Evolutionary conservation across 306 rosid species (phyloP).

Genomic region (Coriaria nepalensis): DNA sequence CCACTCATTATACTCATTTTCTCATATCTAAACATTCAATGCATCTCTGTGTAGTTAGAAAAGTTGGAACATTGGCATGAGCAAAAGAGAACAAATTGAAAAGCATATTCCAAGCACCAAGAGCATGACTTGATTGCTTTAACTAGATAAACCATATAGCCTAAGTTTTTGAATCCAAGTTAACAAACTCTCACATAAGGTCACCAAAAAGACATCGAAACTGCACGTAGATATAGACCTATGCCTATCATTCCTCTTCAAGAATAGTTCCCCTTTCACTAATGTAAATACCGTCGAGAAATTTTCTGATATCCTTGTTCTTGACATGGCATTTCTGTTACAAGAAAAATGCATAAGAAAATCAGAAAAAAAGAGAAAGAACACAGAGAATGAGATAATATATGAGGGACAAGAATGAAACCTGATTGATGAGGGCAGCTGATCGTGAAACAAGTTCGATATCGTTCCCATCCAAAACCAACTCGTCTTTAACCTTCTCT

Average conservation of each 20-base stretch:
- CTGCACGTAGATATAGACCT: too few relatives aligned
- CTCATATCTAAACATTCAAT: too few relatives aligned
- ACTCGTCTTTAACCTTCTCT: constrained; percentile 48
- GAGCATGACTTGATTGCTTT: too few relatives aligned
- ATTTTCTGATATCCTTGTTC: constrained; percentile 44
- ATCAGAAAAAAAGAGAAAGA: not conserved
- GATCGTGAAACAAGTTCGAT: constrained; percentile 47
- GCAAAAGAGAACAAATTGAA: too few relatives aligned
- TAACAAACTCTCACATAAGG: too few relatives aligned
- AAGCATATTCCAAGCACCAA: too few relatives aligned
- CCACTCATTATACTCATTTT: too few relatives aligned
- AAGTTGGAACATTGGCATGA: too few relatives aligned
- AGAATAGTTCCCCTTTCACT: constrained; percentile 22
- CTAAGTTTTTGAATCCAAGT: too few relatives aligned
- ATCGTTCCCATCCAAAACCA: constrained; percentile 38
- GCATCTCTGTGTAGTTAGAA: too few relatives aligned
- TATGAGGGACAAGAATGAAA: not conserved
- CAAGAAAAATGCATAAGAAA: not conserved
- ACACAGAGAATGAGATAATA: not conserved
- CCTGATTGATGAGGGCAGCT: constrained; percentile 44
- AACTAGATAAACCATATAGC: too few relatives aligned
- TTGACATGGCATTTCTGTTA: constrained; percentile 51
- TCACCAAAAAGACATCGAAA: too few relatives aligned
- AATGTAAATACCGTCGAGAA: constrained; percentile 17
- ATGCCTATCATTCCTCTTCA: constrained; percentile 18